Evolutionary conservation across 306 rosid genomes (phyloP), one percentile per base, ranked within the genome.

Genomic region (Alnus rubra): DNA sequence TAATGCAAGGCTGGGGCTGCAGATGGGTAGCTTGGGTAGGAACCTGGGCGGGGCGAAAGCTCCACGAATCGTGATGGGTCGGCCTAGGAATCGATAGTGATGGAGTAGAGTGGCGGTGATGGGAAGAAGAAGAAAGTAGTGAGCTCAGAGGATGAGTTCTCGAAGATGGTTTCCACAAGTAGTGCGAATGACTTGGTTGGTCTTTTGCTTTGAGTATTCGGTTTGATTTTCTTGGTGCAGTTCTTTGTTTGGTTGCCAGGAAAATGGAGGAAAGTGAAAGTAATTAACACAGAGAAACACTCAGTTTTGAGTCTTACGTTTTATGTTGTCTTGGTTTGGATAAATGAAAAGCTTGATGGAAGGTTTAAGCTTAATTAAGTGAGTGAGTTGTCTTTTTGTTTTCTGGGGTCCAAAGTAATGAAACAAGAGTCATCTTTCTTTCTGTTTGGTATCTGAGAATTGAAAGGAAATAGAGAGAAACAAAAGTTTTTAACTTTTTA

Each of bases 51-150:
- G 86, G 75, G 68, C 3, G 91, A 89, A 54, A 76, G 74, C 77
- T 82, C 86, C 35, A 78, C n/a, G 23, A 80, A 82, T 74, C 85
- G 83, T 23, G 86, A 86, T 44, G 89, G 86, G 74, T 93, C 94
- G 14, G 77, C 83, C 79, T 94, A 91, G 76, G 91, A 88, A 73
- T 93, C 98, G 69, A 86, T 94, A 9, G 83, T 91, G 75, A 91
- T 97, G 13, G 88, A 80, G 78, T 90, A 80, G 75, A 83, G 91
- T 74, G 92, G 81, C 74, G 87, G 79, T 7, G 82, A 84, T 68
- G 74, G 84, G 62, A 82, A 90, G 78, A 93, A 91, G 93, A 86
- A 91, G 71, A 89, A 86, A 83, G 87, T 82, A 50, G 74, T 83
- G 68, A 84, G 87, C 89, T 77, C 90, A 2, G 97, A 88, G 74